These are phyloP conservation scores for Euphrasia arctica DNA, from an alignment of 305 asterid genomes.

Conservation along the genomic window DNA sequence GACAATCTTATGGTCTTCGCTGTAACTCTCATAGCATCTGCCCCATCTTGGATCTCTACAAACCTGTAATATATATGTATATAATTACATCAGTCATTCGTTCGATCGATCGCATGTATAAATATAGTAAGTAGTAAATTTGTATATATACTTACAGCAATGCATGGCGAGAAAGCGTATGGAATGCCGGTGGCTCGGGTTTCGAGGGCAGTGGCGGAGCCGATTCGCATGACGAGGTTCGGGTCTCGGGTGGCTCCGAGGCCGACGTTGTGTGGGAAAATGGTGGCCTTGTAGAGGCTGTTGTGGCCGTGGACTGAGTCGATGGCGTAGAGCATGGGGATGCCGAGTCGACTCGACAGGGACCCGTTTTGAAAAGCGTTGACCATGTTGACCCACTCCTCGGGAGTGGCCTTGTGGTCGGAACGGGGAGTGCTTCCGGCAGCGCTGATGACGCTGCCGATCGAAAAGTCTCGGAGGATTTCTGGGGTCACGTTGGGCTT, in stretches of 20 bases:
- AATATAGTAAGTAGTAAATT: no score
- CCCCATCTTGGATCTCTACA: conserved; percentile 11
- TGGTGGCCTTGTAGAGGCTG: not conserved
- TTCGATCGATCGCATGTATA: not conserved
- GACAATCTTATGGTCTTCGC: conserved; percentile 4
- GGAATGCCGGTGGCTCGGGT: conserved; percentile 9
- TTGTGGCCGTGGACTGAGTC: conserved; percentile 3
- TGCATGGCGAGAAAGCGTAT: not conserved
- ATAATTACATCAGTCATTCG: no score
- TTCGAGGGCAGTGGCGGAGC: not conserved
- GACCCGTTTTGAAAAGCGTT: not conserved
- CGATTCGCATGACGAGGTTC: not conserved
- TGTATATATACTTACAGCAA: not conserved
- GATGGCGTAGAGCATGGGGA: not conserved
- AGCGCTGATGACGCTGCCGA: conserved; percentile 1
- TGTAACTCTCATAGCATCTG: conserved; percentile 6
- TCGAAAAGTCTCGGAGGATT: not conserved
- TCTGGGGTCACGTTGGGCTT: not conserved
- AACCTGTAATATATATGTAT: not conserved
- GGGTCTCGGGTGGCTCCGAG: conserved; percentile 5
- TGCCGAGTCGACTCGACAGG: not conserved
- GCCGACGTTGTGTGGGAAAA: conserved; percentile 2
- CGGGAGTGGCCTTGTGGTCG: conserved; percentile 7
- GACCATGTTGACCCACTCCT: conserved; percentile 11
- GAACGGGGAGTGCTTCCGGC: conserved; percentile 5